Evolutionary conservation across 176 grass and related monocot species (phyloP).

Genomic region (Oryza australiensis): DNA sequence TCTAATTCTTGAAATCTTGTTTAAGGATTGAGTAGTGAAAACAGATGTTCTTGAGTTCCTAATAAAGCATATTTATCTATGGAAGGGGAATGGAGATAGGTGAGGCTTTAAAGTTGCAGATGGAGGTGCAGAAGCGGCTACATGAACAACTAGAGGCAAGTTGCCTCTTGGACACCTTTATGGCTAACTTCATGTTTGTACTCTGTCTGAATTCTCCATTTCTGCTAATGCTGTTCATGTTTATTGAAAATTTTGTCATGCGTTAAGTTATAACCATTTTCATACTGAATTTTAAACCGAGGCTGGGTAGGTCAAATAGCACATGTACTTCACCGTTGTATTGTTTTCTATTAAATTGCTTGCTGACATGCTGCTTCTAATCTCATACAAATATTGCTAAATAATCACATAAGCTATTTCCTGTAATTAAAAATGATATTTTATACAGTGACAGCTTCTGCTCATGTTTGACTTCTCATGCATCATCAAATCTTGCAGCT

Average conservation of each 20-base stretch:
- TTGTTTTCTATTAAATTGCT: background rate
- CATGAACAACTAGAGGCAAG: conserved; percentile 51
- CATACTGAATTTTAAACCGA: background rate
- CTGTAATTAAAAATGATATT: background rate
- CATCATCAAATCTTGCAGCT: background rate
- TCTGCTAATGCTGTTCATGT: background rate
- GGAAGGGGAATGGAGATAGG: conserved; percentile 54
- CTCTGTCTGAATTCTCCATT: background rate
- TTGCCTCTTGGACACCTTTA: background rate
- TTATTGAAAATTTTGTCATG: background rate
- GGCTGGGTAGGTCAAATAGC: background rate
- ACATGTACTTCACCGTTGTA: background rate
- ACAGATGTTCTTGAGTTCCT: background rate
- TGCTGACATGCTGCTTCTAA: background rate
- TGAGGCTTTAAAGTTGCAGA: conserved; percentile 68
- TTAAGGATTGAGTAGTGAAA: background rate
- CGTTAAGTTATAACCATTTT: background rate
- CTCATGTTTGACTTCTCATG: background rate
- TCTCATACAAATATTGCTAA: background rate
- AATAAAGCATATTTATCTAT: conserved; percentile 5
- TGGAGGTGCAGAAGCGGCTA: conserved; percentile 72
- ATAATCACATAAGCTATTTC: background rate
- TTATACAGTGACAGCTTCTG: background rate
- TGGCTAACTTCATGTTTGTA: background rate
- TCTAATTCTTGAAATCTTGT: background rate